A percentile compares a stretch with the other conserved stretches of the same genome.
These are phyloP conservation scores for Saprolegnia parasitica DNA, from an alignment of 352 stramenopile genomes.

Conservation along the genomic window DNA sequence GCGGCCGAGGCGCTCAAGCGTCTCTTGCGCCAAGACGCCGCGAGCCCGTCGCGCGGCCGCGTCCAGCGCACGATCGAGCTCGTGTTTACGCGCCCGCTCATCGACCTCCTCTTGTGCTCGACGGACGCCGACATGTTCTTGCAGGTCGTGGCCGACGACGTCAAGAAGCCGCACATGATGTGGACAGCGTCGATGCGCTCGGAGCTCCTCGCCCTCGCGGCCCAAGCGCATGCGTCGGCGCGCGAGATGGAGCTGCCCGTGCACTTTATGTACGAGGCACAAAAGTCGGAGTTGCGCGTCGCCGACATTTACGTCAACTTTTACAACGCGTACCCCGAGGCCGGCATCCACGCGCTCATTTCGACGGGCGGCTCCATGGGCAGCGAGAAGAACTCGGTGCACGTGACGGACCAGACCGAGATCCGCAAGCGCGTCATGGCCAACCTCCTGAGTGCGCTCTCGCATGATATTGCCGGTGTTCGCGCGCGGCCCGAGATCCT, in stretches of 20 bases:
- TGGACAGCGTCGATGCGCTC: constrained; percentile 81
- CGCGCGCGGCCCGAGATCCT: constrained; percentile 61
- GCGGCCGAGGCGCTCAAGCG: constrained; percentile 67
- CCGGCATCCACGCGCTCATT: constrained; percentile 67
- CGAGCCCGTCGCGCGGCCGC: constrained; percentile 58
- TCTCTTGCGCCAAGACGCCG: constrained; percentile 61
- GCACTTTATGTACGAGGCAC: constrained; percentile 74
- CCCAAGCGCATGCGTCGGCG: constrained; percentile 41
- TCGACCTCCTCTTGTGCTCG: constrained; percentile 57
- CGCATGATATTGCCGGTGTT: constrained; percentile 65
- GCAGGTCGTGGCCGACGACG: constrained; percentile 61
- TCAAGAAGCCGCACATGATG: constrained; percentile 80
- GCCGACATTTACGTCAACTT: constrained; percentile 87
- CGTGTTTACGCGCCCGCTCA: constrained; percentile 70
- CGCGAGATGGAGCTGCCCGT: constrained; percentile 68
- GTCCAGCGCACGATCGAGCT: constrained; percentile 84
- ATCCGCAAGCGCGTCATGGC: constrained; percentile 56
- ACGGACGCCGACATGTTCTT: constrained; percentile 62
- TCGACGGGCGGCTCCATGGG: constrained; percentile 8
- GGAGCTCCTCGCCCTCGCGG: constrained; percentile 61
- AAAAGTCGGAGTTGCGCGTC: constrained; percentile 80
- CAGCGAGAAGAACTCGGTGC: not conserved
- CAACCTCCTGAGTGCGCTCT: constrained; percentile 57
- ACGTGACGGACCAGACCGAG: constrained; percentile 20
- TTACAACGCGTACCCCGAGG: constrained; percentile 81